Evolutionary conservation across 768 basidiomycete species (phyloP).

Genomic region (Psilocybe azurescens): DNA sequence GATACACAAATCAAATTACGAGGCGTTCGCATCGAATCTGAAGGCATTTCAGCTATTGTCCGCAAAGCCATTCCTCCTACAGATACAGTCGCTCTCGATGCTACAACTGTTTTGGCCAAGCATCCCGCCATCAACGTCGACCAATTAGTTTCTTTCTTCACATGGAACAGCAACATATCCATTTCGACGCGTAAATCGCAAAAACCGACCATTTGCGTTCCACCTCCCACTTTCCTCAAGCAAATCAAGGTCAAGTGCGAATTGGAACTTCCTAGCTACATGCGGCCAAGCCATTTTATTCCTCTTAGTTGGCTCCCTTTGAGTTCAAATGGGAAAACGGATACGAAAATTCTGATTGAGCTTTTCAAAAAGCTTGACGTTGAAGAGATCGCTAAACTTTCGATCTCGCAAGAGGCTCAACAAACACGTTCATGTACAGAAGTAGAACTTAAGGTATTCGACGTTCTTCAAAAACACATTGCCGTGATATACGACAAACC

Average conservation of each 20-base stretch:
- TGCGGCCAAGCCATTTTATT: conserved; percentile 56
- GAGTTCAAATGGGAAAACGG: conserved; percentile 43
- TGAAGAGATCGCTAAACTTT: conserved; percentile 26
- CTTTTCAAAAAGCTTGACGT: conserved; percentile 33
- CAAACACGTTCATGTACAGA: conserved; percentile 19
- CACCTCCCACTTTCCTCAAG: conserved; percentile 34
- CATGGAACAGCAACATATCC: conserved; percentile 42
- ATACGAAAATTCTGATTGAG: conserved; percentile 38
- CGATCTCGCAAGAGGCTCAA: conserved; percentile 15
- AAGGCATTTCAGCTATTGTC: conserved; percentile 53
- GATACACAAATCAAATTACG: conserved; percentile 58
- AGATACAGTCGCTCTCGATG: conserved; percentile 36
- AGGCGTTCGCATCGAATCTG: conserved; percentile 59
- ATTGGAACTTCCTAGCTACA: conserved; percentile 50
- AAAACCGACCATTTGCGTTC: conserved; percentile 18
- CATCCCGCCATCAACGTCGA: conserved; percentile 49
- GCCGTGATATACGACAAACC: conserved; percentile 20
- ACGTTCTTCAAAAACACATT: conserved; percentile 27
- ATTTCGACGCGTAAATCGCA: conserved; percentile 42
- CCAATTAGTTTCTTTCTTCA: conserved; percentile 51
- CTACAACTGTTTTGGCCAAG: conserved; percentile 45
- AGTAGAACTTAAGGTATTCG: conserved; percentile 24
- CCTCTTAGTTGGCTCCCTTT: conserved; percentile 54
- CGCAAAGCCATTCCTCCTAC: conserved; percentile 34
- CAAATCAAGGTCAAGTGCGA: conserved; percentile 42